Conservation (phyloP, 2,329 filamentous ascomycete genomes). For the Fusarium nurragi region DNA sequence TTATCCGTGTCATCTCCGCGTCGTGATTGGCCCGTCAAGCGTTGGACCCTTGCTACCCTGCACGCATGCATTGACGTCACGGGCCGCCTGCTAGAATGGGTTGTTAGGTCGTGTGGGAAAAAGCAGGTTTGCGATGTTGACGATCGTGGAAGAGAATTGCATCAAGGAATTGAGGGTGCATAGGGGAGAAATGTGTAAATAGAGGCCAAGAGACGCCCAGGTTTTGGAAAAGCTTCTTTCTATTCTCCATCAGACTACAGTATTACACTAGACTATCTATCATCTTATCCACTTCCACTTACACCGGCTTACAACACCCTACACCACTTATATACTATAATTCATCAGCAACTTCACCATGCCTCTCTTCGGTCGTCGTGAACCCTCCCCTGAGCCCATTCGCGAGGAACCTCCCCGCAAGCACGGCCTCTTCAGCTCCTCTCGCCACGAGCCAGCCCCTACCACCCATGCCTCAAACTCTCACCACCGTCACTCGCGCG, state of each 20-base stretch:
- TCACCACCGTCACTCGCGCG: background rate
- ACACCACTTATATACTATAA: background rate
- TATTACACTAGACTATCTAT: background rate
- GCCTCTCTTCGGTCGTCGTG: slow-evolving; percentile 47
- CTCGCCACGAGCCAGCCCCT: slow-evolving; percentile 8
- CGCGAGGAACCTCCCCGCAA: slow-evolving; percentile 43
- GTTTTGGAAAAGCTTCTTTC: slow-evolving; percentile 19
- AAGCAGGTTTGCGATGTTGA: slow-evolving; percentile 33
- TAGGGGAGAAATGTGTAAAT: slow-evolving; percentile 8
- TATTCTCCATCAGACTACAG: slow-evolving; percentile 10
- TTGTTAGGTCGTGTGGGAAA: background rate
- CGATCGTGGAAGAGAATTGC: slow-evolving; percentile 8
- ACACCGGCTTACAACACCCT: background rate
- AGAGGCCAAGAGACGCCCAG: slow-evolving; percentile 33
- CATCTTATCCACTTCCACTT: background rate
- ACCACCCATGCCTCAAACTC: background rate
- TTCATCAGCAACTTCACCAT: slow-evolving; percentile 35
- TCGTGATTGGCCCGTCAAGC: slow-evolving; percentile 20
- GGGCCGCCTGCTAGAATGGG: background rate
- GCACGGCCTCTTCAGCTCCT: slow-evolving; percentile 51
- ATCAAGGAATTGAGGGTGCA: background rate
- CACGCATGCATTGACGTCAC: slow-evolving; percentile 32
- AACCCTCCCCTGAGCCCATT: slow-evolving; percentile 48
- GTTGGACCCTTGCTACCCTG: slow-evolving; percentile 17
- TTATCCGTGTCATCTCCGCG: slow-evolving; percentile 18